These are phyloP conservation scores for Suhomyces chickasaworum DNA, from an alignment of 1,139 yeast genomes.

Conservation along the genomic window DNA sequence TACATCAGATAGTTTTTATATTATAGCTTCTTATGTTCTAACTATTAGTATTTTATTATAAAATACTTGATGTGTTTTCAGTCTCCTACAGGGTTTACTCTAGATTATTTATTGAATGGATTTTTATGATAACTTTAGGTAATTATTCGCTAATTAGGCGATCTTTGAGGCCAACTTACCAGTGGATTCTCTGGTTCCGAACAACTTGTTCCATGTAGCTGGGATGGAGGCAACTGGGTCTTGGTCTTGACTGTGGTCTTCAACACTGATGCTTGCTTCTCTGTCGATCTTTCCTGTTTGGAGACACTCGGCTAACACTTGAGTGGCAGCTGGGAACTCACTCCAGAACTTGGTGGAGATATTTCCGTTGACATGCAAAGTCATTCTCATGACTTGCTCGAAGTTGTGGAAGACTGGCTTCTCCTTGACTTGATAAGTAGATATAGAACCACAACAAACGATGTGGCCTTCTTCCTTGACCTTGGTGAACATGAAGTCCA, in stretches of 20 bases:
- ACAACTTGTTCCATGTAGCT: neutral
- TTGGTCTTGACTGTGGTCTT: neutral
- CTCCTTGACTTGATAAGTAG: neutral
- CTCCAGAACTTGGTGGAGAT: neutral
- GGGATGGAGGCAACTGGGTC: neutral
- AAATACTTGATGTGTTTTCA: too few relatives aligned
- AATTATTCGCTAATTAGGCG: neutral
- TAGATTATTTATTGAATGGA: too few relatives aligned
- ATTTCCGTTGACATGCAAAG: neutral
- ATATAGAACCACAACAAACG: conserved; percentile 31
- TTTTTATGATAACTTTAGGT: too few relatives aligned
- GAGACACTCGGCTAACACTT: neutral
- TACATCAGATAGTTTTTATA: too few relatives aligned
- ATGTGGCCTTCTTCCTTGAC: conserved; percentile 25
- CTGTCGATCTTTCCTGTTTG: neutral
- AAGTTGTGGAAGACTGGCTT: neutral
- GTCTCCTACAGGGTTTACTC: too few relatives aligned
- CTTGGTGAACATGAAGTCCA: conserved; percentile 21
- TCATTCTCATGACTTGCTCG: neutral
- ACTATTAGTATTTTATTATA: too few relatives aligned
- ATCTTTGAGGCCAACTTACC: neutral
- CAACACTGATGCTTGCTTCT: neutral
- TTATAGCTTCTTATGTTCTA: too few relatives aligned
- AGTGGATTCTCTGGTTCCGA: neutral
- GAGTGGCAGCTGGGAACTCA: neutral